phyloP scores from a whole-genome alignment of 129 eudicot genomes.

The Daucus carota region DH1_v3.0 NC_030388.2:3733501-3734000 shows the following conservation, averaged over 20 bases:
- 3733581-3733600: constrained; percentile 62
- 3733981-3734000: constrained; percentile 26
- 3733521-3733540: constrained; percentile 19
- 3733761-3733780: constrained; percentile 96
- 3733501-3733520: constrained; percentile 1
- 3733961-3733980: constrained; percentile 44
- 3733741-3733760: constrained; percentile 76
- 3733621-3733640: constrained; percentile 41
- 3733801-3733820: constrained; percentile 73
- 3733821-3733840: constrained; percentile 99
- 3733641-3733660: constrained; percentile 55
- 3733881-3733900: constrained; percentile 65
- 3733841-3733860: constrained; percentile 76
- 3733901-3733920: constrained; percentile 50
- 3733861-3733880: constrained; percentile 75
- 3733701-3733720: constrained; percentile 93
- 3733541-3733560: not conserved
- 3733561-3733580: constrained; percentile 45
- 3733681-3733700: constrained; percentile 89
- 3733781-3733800: constrained; percentile 92
- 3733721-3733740: constrained; percentile 93
- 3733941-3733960: constrained; percentile 74
- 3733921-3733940: constrained; percentile 79
- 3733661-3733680: constrained; percentile 87
- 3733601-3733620: constrained; percentile 57